Base-by-base conservation (phyloP, 2,329 filamentous ascomycete genomes). In the Didymella pomorum region DNA sequence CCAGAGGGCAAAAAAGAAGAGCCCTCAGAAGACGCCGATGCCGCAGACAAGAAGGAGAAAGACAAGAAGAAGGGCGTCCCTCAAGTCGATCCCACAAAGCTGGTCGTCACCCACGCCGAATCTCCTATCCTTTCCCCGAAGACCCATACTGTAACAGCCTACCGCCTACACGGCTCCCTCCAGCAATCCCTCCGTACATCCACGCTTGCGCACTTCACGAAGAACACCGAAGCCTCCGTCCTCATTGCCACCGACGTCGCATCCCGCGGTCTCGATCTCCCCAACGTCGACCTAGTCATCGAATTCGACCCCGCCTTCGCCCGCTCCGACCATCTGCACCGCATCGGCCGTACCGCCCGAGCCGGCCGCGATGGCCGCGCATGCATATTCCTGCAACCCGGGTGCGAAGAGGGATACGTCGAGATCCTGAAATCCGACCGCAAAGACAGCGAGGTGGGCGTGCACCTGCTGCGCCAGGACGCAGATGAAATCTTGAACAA, bases 241-340 rank as follows among this genome's bases (percentile, higher is more conserved):
- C 85, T 99, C 16, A 86, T 99, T 64, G 96, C 93, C 67, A 99
- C 95, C 1, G 95, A 99, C 72, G 95, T 99, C 49, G 92, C 95
- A 12, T 95, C 95, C 20, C 92, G 95, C 72, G 95, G 95, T 80
- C 87, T 99, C 41, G 95, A 99, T 81, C 86, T 99, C 16, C 94
- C 94, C 0, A 94, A 95, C 49, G 92, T 99, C 50, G 95, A 99
- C 75, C 84, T 97, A 20, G 93, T 99, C 48, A 86, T 99, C 56
- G 95, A 99, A 76, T 98, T 97, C 74, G 95, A 99, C 73, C 93
- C 95, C 0, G 92, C 95, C 2, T 98, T 98, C 78, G 92, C 90
- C 73, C 88, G 92, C 23, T 91, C 93, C 60, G 95, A 99, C 76
- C 95, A 99, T 76, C 85, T 97, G 8, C 95, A 99, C 79, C 89